Evolutionary conservation across 2,329 filamentous ascomycete species (phyloP).

Genomic region (Emmonsiellopsis sp.): DNA sequence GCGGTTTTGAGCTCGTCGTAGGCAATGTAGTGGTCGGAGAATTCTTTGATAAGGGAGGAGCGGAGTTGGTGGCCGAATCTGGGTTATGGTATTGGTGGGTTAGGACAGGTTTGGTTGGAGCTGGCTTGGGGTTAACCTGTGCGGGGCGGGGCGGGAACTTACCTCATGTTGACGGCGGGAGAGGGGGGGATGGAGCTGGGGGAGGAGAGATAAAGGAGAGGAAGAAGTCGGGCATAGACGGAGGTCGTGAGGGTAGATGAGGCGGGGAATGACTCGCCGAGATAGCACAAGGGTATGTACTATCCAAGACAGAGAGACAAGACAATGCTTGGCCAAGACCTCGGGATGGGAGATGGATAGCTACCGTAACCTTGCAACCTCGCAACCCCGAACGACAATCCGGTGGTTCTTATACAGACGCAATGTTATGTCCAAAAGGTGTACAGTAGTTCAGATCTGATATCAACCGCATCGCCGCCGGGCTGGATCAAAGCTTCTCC

Average conservation of each 20-base stretch:
- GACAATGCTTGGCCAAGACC: too few relatives aligned
- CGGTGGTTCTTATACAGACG: too few relatives aligned
- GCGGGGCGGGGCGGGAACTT: background rate
- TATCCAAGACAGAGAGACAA: too few relatives aligned
- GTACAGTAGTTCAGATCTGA: too few relatives aligned
- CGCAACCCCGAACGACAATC: too few relatives aligned
- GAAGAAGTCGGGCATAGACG: background rate
- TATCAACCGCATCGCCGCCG: too few relatives aligned
- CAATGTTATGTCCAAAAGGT: too few relatives aligned
- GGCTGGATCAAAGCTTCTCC: too few relatives aligned
- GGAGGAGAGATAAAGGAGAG: background rate
- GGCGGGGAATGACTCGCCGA: background rate
- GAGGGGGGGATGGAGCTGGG: background rate
- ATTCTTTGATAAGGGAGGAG: conserved; percentile 91
- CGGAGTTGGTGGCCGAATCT: conserved; percentile 95
- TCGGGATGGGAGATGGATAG: too few relatives aligned
- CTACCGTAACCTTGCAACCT: too few relatives aligned
- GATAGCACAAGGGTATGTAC: too few relatives aligned
- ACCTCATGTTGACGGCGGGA: background rate
- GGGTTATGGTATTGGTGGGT: background rate
- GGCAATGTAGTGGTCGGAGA: conserved; percentile 96
- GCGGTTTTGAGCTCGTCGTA: conserved; percentile 88
- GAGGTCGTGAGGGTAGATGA: background rate
- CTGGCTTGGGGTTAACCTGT: background rate
- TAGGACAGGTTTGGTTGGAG: background rate